Percentiles rank a stretch among this genome's conserved stretches.
Evolutionary conservation across 2,329 filamentous ascomycete species (phyloP).

Genomic region (Colletotrichum lupini): DNA sequence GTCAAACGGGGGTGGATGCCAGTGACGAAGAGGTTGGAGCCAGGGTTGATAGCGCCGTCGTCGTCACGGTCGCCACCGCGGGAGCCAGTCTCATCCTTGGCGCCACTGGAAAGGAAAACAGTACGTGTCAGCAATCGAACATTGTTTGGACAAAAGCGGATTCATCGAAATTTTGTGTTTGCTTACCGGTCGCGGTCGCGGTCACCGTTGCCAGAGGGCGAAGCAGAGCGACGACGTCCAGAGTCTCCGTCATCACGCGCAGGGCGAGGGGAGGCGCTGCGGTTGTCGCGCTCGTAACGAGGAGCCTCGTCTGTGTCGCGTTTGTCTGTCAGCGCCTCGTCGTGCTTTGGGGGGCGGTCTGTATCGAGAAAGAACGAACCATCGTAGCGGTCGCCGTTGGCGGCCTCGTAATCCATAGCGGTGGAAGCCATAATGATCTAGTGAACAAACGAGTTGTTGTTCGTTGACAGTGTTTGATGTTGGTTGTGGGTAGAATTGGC

Average conservation of each 20-base stretch:
- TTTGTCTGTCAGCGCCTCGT: conserved; percentile 19
- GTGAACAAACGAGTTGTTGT: background rate
- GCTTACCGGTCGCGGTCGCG: conserved; percentile 63
- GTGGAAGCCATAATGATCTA: conserved; percentile 66
- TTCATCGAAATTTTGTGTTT: background rate
- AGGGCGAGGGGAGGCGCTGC: conserved; percentile 73
- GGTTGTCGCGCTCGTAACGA: conserved; percentile 74
- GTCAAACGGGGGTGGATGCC: conserved; percentile 94
- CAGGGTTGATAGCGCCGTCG: conserved; percentile 87
- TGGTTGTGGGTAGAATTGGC: conserved; percentile 4
- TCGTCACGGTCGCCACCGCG: conserved; percentile 67
- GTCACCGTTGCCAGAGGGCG: conserved; percentile 65
- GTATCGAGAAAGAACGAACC: conserved; percentile 56
- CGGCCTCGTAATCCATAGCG: conserved; percentile 77
- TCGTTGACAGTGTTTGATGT: background rate
- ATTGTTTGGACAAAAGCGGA: background rate
- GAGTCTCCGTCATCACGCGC: conserved; percentile 70
- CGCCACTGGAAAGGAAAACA: conserved; percentile 46
- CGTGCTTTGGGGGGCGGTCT: conserved; percentile 12
- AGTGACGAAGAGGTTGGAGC: conserved; percentile 98
- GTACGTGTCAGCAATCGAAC: conserved; percentile 25
- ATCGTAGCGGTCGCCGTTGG: conserved; percentile 74
- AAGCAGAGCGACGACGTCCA: conserved; percentile 70
- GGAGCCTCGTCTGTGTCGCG: conserved; percentile 66
- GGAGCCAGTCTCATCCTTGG: conserved; percentile 64